Conservation (phyloP, 108 stramenopile species). For the Fragilaria radians region DNA sequence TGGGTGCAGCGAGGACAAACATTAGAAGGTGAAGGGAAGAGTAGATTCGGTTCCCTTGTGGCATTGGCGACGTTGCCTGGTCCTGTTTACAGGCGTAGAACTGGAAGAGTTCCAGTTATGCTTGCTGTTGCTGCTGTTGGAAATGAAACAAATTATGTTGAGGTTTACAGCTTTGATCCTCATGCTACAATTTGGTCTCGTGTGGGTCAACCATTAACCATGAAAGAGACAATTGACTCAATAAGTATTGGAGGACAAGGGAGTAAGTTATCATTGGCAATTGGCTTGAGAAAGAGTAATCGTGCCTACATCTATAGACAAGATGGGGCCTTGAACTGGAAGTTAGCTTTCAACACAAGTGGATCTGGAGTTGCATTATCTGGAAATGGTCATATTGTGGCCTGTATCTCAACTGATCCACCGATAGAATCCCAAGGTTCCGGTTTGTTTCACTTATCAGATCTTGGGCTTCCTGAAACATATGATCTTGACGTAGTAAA, state of each 20-base stretch:
- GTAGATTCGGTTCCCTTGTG: not conserved
- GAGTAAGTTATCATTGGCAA: not conserved
- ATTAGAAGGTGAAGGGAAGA: not conserved
- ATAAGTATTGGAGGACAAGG: not conserved
- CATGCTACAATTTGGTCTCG: not conserved
- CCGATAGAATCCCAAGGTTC: not conserved
- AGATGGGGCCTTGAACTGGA: not conserved
- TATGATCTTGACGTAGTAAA: not conserved
- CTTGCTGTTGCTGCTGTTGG: not conserved
- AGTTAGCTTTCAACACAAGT: not conserved
- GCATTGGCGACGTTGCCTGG: not conserved
- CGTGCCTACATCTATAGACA: not conserved
- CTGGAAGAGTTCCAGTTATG: not conserved
- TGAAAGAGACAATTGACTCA: not conserved
- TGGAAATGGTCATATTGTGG: not conserved
- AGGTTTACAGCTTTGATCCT: not conserved
- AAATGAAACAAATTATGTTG: not conserved
- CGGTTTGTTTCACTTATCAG: not conserved
- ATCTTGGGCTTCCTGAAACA: not conserved
- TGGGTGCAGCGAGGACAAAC: not conserved
- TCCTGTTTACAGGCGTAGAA: not conserved
- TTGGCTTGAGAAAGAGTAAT: not conserved
- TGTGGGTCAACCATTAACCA: not conserved
- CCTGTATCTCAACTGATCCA: not conserved
- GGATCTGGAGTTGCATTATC: not conserved